Percentiles rank a stretch among this genome's conserved stretches.
phyloP scores from a whole-genome alignment of 2,329 filamentous ascomycete species.

The Neonectria hederae region DNA sequence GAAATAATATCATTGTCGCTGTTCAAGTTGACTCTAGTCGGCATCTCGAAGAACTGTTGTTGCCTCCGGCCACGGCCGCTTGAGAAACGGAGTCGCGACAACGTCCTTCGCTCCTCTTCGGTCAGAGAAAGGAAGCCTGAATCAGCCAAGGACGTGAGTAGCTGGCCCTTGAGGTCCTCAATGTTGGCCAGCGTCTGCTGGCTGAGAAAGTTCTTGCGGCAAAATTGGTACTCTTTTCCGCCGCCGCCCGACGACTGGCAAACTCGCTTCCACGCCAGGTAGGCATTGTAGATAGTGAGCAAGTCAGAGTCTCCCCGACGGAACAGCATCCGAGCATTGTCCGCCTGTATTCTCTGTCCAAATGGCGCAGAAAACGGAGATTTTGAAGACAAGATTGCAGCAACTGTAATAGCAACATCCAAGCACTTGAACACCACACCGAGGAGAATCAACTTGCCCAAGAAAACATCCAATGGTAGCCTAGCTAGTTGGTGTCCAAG shows the following conservation, averaged over 20 bases:
- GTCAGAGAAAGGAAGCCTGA: conserved; percentile 83
- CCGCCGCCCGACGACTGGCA: conserved; percentile 71
- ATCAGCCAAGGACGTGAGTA: conserved; percentile 85
- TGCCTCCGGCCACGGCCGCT: conserved; percentile 65
- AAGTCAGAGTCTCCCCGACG: conserved; percentile 90
- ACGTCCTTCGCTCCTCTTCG: conserved; percentile 72
- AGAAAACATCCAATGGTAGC: conserved; percentile 89
- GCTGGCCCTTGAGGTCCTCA: conserved; percentile 93
- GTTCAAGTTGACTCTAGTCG: conserved; percentile 76
- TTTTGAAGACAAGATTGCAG: conserved; percentile 93
- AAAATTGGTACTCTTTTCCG: conserved; percentile 86
- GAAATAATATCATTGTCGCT: conserved; percentile 83
- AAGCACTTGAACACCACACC: conserved; percentile 89
- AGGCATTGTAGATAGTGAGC: conserved; percentile 93
- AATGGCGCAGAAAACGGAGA: conserved; percentile 91
- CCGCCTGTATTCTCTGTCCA: conserved; percentile 82
- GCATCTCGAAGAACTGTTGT: conserved; percentile 83
- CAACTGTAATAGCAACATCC: conserved; percentile 90
- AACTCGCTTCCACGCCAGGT: conserved; percentile 85
- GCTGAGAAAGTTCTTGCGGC: conserved; percentile 92
- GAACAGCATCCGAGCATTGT: conserved; percentile 81
- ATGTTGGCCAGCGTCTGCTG: conserved; percentile 90
- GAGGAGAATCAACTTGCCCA: conserved; percentile 91
- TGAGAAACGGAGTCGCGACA: conserved; percentile 74
- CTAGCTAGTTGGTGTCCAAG: conserved; percentile 88